Evolutionary conservation across 2,329 filamentous ascomycete species (phyloP).

Genomic region (Nannizzia gypsea): DNA sequence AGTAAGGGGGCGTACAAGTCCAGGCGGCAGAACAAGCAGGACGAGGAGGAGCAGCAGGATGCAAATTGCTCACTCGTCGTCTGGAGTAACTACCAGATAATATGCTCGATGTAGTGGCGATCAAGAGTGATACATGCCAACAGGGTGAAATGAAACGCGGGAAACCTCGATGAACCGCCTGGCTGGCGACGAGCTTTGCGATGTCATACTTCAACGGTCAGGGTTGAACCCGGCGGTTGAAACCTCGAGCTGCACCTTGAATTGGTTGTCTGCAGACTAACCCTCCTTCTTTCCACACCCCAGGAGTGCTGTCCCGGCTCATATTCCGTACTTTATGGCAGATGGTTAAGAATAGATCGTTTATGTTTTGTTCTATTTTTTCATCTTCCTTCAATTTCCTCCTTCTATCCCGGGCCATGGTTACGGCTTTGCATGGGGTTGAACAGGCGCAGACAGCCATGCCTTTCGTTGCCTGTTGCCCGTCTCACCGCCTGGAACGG

Average conservation of each 20-base stretch:
- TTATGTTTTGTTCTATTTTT: not conserved
- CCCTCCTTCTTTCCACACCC: not conserved
- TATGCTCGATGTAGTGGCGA: slow-evolving; percentile 4
- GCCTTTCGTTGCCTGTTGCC: not conserved
- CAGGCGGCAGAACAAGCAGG: too few species aligned
- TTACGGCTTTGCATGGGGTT: slow-evolving; percentile 2
- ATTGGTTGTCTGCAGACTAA: not conserved
- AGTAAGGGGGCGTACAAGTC: not conserved
- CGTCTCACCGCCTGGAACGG: slow-evolving; percentile 2
- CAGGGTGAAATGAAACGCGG: not conserved
- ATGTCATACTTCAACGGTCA: slow-evolving; percentile 5
- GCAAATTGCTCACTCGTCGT: slow-evolving; percentile 42
- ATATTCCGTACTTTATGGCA: not conserved
- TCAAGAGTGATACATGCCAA: not conserved
- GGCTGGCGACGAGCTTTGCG: slow-evolving; percentile 3
- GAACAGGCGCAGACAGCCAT: slow-evolving; percentile 1
- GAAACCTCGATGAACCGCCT: slow-evolving; percentile 4
- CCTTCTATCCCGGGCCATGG: not conserved
- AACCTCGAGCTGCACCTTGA: slow-evolving; percentile 3
- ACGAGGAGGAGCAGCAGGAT: not conserved
- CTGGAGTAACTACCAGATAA: slow-evolving; percentile 29
- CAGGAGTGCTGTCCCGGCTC: not conserved
- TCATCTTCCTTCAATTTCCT: not conserved
- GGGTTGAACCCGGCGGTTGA: not conserved
- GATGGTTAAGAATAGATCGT: not conserved